A percentile compares a stretch with the other conserved stretches of the same genome.
Evolutionary conservation across 169 alveolate species (phyloP).

Genomic region (Cryptosporidium felis): DNA sequence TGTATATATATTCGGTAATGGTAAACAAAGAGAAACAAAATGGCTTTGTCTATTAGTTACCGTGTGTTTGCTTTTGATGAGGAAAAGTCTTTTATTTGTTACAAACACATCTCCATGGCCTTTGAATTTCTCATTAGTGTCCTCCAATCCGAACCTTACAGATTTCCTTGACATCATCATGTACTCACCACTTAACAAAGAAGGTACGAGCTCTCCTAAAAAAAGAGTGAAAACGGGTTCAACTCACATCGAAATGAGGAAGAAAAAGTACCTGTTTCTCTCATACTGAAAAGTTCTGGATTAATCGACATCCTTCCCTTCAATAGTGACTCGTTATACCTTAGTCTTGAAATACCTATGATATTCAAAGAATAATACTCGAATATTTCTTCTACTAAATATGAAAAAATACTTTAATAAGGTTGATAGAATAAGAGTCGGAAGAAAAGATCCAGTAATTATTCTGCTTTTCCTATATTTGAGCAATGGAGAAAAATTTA

Average conservation of each 20-base stretch:
- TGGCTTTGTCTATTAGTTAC: constrained; percentile 13
- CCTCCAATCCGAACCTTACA: constrained; percentile 25
- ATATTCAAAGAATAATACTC: too few species aligned
- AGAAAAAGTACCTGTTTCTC: constrained; percentile 21
- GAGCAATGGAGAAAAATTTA: too few species aligned
- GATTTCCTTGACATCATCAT: constrained; percentile 46
- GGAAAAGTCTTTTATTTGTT: constrained; percentile 31
- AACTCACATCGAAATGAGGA: background rate
- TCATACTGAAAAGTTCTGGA: constrained; percentile 29
- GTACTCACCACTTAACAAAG: background rate
- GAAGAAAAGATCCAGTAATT: too few species aligned
- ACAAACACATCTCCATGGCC: constrained; percentile 54
- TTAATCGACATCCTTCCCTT: constrained; percentile 10
- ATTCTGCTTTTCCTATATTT: too few species aligned
- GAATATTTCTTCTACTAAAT: too few species aligned
- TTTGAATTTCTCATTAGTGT: constrained; percentile 23
- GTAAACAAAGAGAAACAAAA: constrained; percentile 37
- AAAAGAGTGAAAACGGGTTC: too few species aligned
- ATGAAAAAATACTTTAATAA: too few species aligned
- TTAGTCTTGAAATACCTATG: too few species aligned
- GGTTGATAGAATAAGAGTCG: too few species aligned
- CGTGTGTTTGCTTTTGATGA: background rate
- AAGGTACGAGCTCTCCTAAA: constrained; percentile 39
- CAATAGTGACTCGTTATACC: too few species aligned
- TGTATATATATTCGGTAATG: constrained; percentile 10